These are phyloP conservation scores for Flaveria trinervia DNA, from an alignment of 129 eudicot genomes.

Conservation along the genomic window DNA sequence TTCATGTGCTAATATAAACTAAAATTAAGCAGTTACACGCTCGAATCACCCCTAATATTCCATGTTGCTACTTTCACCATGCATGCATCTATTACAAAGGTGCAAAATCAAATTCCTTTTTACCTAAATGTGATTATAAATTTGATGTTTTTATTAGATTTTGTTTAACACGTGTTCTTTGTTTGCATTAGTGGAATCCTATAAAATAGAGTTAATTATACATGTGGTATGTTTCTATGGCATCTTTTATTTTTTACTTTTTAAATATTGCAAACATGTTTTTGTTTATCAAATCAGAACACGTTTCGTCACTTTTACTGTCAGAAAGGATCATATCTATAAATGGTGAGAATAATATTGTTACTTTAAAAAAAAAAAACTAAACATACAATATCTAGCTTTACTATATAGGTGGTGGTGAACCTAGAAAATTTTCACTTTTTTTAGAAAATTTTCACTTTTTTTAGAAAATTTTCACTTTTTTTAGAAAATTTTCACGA, in stretches of 20 bases:
- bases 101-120: neutral
- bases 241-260: neutral
- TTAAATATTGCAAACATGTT: too few species aligned
- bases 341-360: too few species aligned
- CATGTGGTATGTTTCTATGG: neutral
- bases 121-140: neutral
- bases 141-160: neutral
- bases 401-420: too few species aligned
- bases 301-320: neutral
- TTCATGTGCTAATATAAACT: neutral
- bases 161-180: neutral
- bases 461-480: too few species aligned
- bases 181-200: neutral
- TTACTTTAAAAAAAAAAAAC: too few species aligned
- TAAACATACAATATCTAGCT: too few species aligned
- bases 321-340: neutral
- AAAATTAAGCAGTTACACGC: neutral
- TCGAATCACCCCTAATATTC: conserved; percentile 3
- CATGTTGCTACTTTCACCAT: neutral
- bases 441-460: too few species aligned
- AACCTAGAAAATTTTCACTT: too few species aligned
- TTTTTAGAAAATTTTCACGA: too few species aligned
- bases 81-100: conserved; percentile 1
- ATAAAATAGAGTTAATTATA: neutral
- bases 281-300: too few species aligned